Base-by-base conservation (phyloP, 345 rosid species). In the Euclidium syriacum region DNA sequence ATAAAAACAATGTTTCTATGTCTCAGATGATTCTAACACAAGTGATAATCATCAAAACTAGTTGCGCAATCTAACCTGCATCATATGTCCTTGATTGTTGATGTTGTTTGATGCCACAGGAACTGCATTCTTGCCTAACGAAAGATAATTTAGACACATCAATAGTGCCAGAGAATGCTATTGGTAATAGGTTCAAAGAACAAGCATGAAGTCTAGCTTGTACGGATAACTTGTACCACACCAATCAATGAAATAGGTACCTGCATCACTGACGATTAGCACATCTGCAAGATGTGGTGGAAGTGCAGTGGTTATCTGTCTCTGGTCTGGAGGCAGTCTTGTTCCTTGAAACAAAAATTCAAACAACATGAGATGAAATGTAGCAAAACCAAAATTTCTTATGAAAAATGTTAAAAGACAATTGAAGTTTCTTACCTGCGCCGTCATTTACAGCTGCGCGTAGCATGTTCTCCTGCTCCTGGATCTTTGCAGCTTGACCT, bases 231-330 rank as follows among this genome's bases (percentile, higher is more conserved):
- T 55, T 36, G 57, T 79, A 88, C 84, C 86, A 36, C 88, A 77
- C 53, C 77, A n/a, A 75, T 88, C 89, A 27, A 82, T 53, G 70
- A 88, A 58, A 25, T 26, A 51, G 68, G 70, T 91, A 73, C 78
- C 70, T 67, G 86, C 87, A 52, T 86, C 92, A 14, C 70, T 71
- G 46, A 70, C 70, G 59, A 77, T 57, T 44, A 90, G 78, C 65
- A 90, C 85, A 60, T 86, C 96, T 20, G 80, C 85, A 48, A 95
- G 76, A 82, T 88, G 96, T 70, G 80, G 60, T 25, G 99, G 99
- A 75, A 90, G 95, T 51, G 88, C 73, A 58, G 90, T 74, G 58
- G 87, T 78, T 9, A 83, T 67, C 77, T 87, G 92, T 74, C 90
- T 84, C 72, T 90, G 96, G 52, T 94, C 99, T 67, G 74, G 85